Conservation (phyloP, 2,329 filamentous ascomycete genomes). For the Mollisia scopiformis region DNA sequence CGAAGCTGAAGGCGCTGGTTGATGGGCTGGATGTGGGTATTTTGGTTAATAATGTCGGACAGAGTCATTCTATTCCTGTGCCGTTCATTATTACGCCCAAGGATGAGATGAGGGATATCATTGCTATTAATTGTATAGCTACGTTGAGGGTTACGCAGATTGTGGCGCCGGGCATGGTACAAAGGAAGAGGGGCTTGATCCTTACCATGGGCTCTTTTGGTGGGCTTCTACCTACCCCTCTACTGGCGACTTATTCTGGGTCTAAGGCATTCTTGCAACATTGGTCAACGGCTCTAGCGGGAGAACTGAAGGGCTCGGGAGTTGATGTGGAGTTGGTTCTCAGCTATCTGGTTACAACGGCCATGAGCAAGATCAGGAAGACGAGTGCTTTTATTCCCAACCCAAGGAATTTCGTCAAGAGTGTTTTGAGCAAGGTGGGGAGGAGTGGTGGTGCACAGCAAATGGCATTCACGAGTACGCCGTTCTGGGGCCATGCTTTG, state of each 20-base stretch:
- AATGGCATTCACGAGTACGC: slow-evolving; percentile 83
- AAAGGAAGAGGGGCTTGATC: slow-evolving; percentile 84
- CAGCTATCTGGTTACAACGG: slow-evolving; percentile 90
- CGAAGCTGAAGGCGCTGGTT: slow-evolving; percentile 68
- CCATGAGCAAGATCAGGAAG: slow-evolving; percentile 94
- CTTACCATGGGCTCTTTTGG: slow-evolving; percentile 98
- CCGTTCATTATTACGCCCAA: slow-evolving; percentile 80
- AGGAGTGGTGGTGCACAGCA: slow-evolving; percentile 75
- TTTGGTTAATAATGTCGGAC: slow-evolving; percentile 95
- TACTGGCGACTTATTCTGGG: slow-evolving; percentile 94
- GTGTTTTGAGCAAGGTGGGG: slow-evolving; percentile 80
- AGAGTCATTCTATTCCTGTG: slow-evolving; percentile 91
- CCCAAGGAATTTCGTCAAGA: slow-evolving; percentile 79
- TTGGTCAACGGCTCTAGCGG: slow-evolving; percentile 86
- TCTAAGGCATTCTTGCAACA: slow-evolving; percentile 98
- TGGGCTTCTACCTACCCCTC: slow-evolving; percentile 87
- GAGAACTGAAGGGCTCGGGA: slow-evolving; percentile 79
- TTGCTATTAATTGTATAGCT: slow-evolving; percentile 92
- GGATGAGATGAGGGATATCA: slow-evolving; percentile 84
- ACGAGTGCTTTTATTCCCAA: slow-evolving; percentile 78
- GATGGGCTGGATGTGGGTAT: slow-evolving; percentile 80
- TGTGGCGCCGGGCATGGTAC: slow-evolving; percentile 81
- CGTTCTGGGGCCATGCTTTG: slow-evolving; percentile 88
- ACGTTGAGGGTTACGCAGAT: slow-evolving; percentile 88
- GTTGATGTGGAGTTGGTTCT: slow-evolving; percentile 91